Evolutionary conservation across 257 asterid species (phyloP).

Genomic region (Vinca minor): DNA sequence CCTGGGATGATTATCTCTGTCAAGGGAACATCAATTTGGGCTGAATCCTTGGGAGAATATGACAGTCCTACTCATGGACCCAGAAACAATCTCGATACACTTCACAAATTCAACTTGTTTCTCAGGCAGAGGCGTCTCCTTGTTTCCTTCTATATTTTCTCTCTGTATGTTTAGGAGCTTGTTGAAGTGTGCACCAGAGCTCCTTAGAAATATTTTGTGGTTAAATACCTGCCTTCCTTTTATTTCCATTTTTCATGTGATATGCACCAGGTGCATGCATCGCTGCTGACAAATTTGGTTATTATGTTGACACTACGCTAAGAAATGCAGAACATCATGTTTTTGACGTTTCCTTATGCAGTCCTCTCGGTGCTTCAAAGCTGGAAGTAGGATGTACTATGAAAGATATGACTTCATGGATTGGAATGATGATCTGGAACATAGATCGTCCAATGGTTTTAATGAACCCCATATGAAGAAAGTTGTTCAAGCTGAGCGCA

Average conservation of each 20-base stretch:
- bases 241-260: neutral
- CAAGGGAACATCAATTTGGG: neutral
- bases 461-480: conserved; percentile 10
- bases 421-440: conserved; percentile 21
- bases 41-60: neutral
- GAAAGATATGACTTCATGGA: conserved; percentile 25
- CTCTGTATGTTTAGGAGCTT: neutral
- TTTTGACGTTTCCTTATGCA: conserved; percentile 43
- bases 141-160: neutral
- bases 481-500: conserved; percentile 12
- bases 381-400: conserved; percentile 26
- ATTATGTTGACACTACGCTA: conserved; percentile 17
- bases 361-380: conserved; percentile 39
- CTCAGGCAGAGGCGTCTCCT: neutral
- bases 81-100: neutral
- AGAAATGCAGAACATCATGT: conserved; percentile 28
- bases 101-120: neutral
- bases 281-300: conserved; percentile 13
- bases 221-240: too few species aligned
- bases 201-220: neutral
- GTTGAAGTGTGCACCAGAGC: neutral
- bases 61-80: neutral
- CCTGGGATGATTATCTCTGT: neutral
- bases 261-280: neutral
- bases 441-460: conserved; percentile 14